These are phyloP conservation scores for Aquilaria yunnanensis DNA, from an alignment of 345 rosid genomes.

Conservation along the genomic window DNA sequence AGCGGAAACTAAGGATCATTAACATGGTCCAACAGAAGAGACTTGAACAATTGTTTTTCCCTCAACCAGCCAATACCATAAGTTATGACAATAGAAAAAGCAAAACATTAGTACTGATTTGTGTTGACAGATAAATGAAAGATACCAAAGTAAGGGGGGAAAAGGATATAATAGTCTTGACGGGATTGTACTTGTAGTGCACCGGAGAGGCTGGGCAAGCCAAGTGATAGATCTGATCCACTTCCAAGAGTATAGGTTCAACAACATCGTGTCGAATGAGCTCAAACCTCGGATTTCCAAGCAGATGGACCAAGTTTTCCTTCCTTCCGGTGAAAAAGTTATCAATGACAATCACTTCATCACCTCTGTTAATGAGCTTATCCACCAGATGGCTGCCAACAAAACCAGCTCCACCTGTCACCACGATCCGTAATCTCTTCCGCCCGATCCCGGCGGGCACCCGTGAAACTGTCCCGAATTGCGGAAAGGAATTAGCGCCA, in stretches of 20 bases:
- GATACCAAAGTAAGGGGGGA: not conserved
- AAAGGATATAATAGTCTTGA: conserved; percentile 97
- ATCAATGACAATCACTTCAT: conserved; percentile 92
- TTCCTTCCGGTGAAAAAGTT: conserved; percentile 96
- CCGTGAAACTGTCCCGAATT: conserved; percentile 32
- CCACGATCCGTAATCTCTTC: conserved; percentile 72
- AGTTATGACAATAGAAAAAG: not conserved
- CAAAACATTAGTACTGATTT: conserved; percentile 6
- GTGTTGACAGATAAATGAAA: not conserved
- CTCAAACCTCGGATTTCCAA: conserved; percentile 85
- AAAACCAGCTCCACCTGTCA: conserved; percentile 96
- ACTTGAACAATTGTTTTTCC: not conserved
- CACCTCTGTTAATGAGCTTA: conserved; percentile 81
- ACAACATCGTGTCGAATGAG: conserved; percentile 95
- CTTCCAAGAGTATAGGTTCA: conserved; percentile 92
- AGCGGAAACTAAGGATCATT: no score
- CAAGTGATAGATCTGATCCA: conserved; percentile 97
- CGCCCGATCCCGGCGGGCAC: conserved; percentile 68
- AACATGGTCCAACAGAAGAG: conserved; percentile 1
- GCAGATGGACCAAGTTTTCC: conserved; percentile 78
- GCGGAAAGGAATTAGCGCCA: conserved; percentile 2
- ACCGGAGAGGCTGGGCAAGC: conserved; percentile 99
- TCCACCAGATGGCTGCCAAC: conserved; percentile 98
- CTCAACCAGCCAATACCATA: not conserved
- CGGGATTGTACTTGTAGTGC: conserved; percentile 92